These are phyloP conservation scores for Solanum gracilifrons DNA, from an alignment of 257 asterid species.

Conservation along the genomic window DNA sequence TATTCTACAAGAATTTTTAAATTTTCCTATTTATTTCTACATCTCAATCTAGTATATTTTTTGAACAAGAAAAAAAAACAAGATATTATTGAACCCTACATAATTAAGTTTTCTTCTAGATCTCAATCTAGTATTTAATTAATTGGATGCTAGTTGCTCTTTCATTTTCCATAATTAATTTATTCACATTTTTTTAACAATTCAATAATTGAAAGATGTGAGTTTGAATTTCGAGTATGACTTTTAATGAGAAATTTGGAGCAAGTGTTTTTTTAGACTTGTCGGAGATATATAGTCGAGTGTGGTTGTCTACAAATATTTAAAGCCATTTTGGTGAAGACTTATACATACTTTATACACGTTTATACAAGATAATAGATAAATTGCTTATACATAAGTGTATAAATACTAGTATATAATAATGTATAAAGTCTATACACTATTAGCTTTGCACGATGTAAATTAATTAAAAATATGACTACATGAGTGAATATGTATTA, in stretches of 20 bases:
- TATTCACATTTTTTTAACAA: neutral
- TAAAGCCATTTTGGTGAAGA: neutral
- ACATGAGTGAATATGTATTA: neutral
- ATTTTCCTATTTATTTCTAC: neutral
- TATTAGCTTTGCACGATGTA: neutral
- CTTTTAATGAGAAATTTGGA: neutral
- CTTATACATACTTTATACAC: too few species aligned
- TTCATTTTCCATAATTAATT: neutral
- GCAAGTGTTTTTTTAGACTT: neutral
- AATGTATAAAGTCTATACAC: too few species aligned
- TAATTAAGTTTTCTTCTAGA: neutral
- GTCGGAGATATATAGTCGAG: neutral
- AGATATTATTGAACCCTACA: neutral
- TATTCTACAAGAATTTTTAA: constrained; percentile 13
- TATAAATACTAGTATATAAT: too few species aligned
- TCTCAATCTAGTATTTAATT: neutral
- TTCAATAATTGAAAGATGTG: neutral
- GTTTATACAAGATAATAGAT: neutral
- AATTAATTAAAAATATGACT: neutral
- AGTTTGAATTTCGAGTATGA: neutral
- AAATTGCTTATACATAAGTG: neutral
- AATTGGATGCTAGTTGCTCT: neutral
- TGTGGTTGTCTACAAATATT: neutral
- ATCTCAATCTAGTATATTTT: neutral
- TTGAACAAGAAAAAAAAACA: neutral